Base-by-base conservation (phyloP, 371 early-diverging fungal species). In the Mortierella sp. region DNA sequence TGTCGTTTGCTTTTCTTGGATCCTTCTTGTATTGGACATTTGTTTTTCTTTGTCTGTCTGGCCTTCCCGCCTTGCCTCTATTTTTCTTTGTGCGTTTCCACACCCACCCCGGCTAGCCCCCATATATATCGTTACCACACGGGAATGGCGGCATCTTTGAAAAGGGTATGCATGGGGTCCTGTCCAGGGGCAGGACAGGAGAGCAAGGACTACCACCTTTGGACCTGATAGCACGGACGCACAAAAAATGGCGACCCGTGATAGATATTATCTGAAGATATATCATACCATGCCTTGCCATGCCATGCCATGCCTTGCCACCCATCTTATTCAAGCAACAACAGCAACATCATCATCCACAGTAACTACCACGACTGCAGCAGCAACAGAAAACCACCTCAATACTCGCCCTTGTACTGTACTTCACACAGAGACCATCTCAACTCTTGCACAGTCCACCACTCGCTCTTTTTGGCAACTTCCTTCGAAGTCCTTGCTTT, bases 151-250 rank as follows among this genome's bases (percentile, higher is more conserved):
- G 56, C 60, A 11, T 14, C 32, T 38, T 38, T 38, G 58, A 29
- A 24, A 58, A 27, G 60, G 32, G 24, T 6, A 24, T 14, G 41
- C 24, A 65, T 65, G 65, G 48, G 63, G 41, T 65, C 18, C 14
- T 6, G 32, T 21, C 65, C 38, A 65, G 41, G 35, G 65, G 16
- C 35, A 27, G n/a, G 56, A n/a, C 24, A 41, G 65, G 41, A 32
- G 24, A 32, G 2, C 21, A 38, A 21, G 8, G 65, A 21, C 24
- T 21, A 65, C 63, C 16, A 60, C 32, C 32, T 18, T 5, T 63
- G 35, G 1, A 63, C 35, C 63, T 5, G 35, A 32, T 65, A 65
- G 65, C 65, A 65, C 65, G 65, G 65, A 65, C 65, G 60, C 60
- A 60, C 12, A 60, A 60, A 60, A 60, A 32, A 60, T 60, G 65